Evolutionary conservation across 2,329 filamentous ascomycete species (phyloP), one percentile per base, ranked within the genome.

Genomic region (Magnaporthiopsis rhizophila): DNA sequence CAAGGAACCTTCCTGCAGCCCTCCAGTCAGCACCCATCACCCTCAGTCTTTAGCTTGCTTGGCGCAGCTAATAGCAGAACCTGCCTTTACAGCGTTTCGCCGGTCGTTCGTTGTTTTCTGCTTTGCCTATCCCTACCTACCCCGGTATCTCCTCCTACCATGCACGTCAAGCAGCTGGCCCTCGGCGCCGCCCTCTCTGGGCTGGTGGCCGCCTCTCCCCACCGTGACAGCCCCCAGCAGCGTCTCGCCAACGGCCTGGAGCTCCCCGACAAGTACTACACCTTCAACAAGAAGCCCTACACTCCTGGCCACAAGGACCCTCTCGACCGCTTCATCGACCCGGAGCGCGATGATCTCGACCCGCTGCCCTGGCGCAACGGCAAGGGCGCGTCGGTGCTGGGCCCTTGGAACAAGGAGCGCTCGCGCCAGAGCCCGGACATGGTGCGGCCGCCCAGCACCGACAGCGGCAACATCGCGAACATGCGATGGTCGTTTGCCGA

Each of bases 401-500:
- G 89, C 0, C 89, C 89, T 0, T 86, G 87, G 74, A 92, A 91
- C 73, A 79, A 78, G 65, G 84, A 84, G 62, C 85, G 89, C 28
- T 85, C 89, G 63, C 81, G 85, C 59, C 86, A 91, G 76, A 89
- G 85, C 72, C 89, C 89, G 0, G 89, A 92, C 73, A 77, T 90
- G 58, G 80, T 92, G 57, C 83, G 89, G 26, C 89, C 89, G 24
- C 89, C 89, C 0, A 87, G 84, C 71, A 92, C 89, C 7, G 89
- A 92, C 71, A 85, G 87, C 73, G 89, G 89, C 50, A 85, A 83
- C 68, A 79, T 92, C 72, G 76, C 82, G 62, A 91, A 91, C 74
- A 86, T 91, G 83, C 81, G 87, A 66, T 92, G 89, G 89, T 86
- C 84, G 66, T 88, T 88, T 69, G 83, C 83, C 2, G 85, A 88